Percentiles rank a stretch among this genome's conserved stretches.
Conservation (phyloP, 2,329 filamentous ascomycete genomes). For the Penicillium sp. region DNA sequence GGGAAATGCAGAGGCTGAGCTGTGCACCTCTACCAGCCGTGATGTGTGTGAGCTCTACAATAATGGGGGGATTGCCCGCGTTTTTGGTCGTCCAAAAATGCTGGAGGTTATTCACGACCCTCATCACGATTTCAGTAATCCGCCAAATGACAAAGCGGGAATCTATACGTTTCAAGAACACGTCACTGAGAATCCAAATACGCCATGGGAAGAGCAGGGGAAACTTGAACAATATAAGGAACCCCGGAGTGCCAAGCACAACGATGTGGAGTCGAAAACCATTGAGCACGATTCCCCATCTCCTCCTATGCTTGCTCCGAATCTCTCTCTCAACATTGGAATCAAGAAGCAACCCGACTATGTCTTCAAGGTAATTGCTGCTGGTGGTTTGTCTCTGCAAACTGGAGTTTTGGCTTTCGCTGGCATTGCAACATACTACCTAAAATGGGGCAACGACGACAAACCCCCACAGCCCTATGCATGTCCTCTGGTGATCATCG, state of each 20-base stretch:
- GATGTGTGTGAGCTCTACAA: conserved; percentile 45
- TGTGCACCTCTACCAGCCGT: conserved; percentile 43
- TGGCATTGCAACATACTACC: neutral
- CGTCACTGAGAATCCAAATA: neutral
- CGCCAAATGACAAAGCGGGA: neutral
- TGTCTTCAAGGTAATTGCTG: neutral
- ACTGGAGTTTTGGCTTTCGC: neutral
- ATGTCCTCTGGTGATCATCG: conserved; percentile 12
- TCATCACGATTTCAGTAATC: neutral
- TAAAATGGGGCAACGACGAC: neutral
- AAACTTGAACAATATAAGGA: neutral
- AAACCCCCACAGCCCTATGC: neutral
- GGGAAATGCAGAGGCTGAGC: conserved; percentile 33
- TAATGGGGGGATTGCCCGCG: conserved; percentile 26
- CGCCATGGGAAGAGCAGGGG: neutral
- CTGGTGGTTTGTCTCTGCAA: neutral
- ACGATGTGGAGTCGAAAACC: neutral
- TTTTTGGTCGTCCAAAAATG: conserved; percentile 16
- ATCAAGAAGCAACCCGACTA: neutral
- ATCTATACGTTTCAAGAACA: conserved; percentile 7
- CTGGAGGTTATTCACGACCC: conserved; percentile 29
- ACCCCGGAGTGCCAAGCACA: too few species aligned
- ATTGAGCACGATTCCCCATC: neutral
- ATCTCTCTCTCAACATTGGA: conserved; percentile 1
- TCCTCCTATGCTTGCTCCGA: neutral